Base-by-base conservation (phyloP, 2,329 filamentous ascomycete species). In the Claviceps capensis region DNA sequence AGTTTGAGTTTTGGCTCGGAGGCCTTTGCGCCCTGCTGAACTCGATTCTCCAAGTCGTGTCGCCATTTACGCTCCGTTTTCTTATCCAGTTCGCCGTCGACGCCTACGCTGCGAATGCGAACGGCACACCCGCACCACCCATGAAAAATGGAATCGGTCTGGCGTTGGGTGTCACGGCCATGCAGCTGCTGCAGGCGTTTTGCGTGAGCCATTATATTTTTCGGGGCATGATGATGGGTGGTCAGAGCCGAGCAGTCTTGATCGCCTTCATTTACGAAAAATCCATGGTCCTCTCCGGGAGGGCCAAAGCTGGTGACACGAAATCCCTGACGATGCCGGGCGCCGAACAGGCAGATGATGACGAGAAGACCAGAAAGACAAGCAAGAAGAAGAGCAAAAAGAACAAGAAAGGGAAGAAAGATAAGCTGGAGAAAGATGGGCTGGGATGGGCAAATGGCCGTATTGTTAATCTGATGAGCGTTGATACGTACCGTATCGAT, bases 231-330 rank as follows among this genome's bases (percentile, higher is more conserved):
- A 83, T 94, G 70, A 81, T 94, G 41, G 93, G 91, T 56, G 93
- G 88, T 0, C 84, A 96, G 69, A 72, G 80, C 7, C 79, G 91
- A 63, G 88, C 83, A 1, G 85, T 88, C 0, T 71, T 97, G 44
- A 95, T 96, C 58, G 81, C 86, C 22, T 70, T 89, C 53, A 88
- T 97, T 53, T 97, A 95, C 62, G 87, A 93, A 64, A 97, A 97
- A 67, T 82, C 88, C 2, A 88, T 96, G 83, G 83, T 82, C 49
- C 78, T 97, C 16, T 96, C 90, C 0, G 88, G 85, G 11, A 78
- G 90, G 49, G 93, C 93, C 22, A 93, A 84, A 66, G 89, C 91
- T 11, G 91, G 90, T 43, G 88, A 87, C 26, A 69, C 66, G 42
- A 72, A 71, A 19, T 56, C 57, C 5, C 52, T 53, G 26, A 52